Conservation (phyloP, 2,329 filamentous ascomycete genomes). For the Ramularia collo-cygni region DNA sequence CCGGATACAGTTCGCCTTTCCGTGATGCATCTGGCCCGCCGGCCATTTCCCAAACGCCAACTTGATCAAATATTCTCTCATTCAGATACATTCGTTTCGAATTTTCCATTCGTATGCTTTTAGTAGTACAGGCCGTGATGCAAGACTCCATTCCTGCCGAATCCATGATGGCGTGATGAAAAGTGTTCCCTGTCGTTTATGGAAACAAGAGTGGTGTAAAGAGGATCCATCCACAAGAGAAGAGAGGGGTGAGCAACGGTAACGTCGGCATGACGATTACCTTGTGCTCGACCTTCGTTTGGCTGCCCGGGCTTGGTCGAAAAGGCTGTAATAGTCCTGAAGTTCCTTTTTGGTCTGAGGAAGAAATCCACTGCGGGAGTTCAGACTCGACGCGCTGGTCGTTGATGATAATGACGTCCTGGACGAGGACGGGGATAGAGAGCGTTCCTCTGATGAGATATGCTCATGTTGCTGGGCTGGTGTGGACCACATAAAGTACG, state of each 20-base stretch:
- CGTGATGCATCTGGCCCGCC: constrained; percentile 14
- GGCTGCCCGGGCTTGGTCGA: constrained; percentile 69
- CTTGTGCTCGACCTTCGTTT: constrained; percentile 35
- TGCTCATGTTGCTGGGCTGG: constrained; percentile 7
- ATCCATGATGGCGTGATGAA: too few species aligned
- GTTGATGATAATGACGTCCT: constrained; percentile 79
- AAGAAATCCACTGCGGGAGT: constrained; percentile 49
- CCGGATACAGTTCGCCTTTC: constrained; percentile 9
- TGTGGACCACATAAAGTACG: constrained; percentile 16
- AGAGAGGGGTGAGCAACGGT: constrained; percentile 1
- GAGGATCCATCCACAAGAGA: background rate
- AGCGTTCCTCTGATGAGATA: constrained; percentile 29
- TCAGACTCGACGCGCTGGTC: constrained; percentile 26
- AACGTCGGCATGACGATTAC: constrained; percentile 12
- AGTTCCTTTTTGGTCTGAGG: constrained; percentile 74
- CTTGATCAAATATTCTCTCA: constrained; percentile 2
- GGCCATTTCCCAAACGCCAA: constrained; percentile 7
- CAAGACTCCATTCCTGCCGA: too few species aligned
- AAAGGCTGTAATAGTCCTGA: constrained; percentile 78
- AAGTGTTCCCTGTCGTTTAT: too few species aligned
- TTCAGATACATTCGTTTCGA: constrained; percentile 10
- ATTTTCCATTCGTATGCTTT: constrained; percentile 19
- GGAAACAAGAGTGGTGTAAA: constrained; percentile 2
- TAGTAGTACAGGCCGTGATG: constrained; percentile 18
- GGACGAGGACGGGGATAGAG: constrained; percentile 59